Percentiles rank a stretch among this genome's conserved stretches.
Evolutionary conservation across 345 rosid genomes (phyloP).

Genomic region (Acer campestre): DNA sequence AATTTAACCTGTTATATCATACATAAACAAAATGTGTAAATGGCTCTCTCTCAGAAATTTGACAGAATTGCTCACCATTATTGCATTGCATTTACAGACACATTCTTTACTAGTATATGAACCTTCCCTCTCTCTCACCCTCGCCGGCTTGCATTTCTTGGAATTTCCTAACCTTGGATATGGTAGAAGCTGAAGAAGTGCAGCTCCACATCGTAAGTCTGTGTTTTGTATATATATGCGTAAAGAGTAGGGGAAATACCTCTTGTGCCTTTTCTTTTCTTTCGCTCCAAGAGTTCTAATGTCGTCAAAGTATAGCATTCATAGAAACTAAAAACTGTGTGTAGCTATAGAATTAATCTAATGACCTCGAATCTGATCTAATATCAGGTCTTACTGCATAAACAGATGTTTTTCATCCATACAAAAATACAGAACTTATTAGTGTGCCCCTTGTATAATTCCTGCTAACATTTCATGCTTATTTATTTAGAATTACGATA

Average conservation of each 20-base stretch:
- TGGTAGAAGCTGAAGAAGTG: background rate
- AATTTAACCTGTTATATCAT: background rate
- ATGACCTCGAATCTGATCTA: no score
- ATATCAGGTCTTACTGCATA: no score
- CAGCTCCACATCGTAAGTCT: background rate
- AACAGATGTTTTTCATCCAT: no score
- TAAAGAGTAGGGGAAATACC: no score
- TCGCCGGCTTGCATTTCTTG: background rate
- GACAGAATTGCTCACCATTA: background rate
- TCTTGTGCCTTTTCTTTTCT: background rate
- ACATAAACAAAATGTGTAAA: background rate
- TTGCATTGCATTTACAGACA: background rate
- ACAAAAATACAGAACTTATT: no score
- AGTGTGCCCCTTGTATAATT: no score
- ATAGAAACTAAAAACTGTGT: background rate
- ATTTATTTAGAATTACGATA: no score
- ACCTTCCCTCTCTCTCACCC: background rate
- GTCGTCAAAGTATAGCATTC: background rate
- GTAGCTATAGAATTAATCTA: no score
- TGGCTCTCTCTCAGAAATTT: background rate
- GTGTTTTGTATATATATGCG: no score
- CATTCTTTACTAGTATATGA: background rate
- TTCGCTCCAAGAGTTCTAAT: background rate
- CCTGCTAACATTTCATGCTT: no score
- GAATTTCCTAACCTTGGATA: background rate